Evolutionary conservation across 768 basidiomycete genomes (phyloP), one percentile per base, ranked within the genome.

Genomic region (Agaricus blazei): DNA sequence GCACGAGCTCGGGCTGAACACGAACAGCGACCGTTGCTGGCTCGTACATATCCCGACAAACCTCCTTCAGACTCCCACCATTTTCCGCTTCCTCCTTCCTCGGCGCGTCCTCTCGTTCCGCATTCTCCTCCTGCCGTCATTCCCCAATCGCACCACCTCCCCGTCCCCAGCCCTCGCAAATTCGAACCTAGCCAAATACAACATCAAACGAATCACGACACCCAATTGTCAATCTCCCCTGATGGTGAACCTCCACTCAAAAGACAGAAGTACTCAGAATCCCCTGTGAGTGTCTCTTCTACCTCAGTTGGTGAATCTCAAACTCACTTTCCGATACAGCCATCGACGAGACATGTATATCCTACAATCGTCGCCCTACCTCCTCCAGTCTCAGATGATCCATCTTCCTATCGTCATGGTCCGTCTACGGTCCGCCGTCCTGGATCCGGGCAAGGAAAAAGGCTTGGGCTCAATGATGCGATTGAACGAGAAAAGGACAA

Each of bases 231-330:
- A 52, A 51, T 59, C 29, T 60, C 52, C 47, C 53, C 62, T 9
- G 63, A 60, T 28, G 62, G 66, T 53, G 58, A 59, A 9, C 69
- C 65, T 26, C 70, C 70, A n/a, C 62, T 60, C 60, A 78, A 78
- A 65, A 77, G 73, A 58, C 70, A 70, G 26, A 71, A 76, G 47
- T 75, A 74, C 60, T 78, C 77, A 8, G 69, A 72, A 44, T 72
- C 75, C 34, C 68, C 72, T 44, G 54, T 55, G 47, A 9, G 54
- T 48, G 19, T 36, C 11, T 34, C 3, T 24, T 29, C 9, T 34
- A 28, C 12, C 26, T 24, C n/a, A 26, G 15, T 26, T 12, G 29
- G n/a, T 27, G 1, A 19, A 41, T 19, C 46, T 24, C 19, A 23
- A 23, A 27, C 9, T 48, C 19, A 14, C 37, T 6, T 14, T 36